Base-by-base conservation (phyloP, 2,329 filamentous ascomycete species). In the Xylariaceae sp. region DNA sequence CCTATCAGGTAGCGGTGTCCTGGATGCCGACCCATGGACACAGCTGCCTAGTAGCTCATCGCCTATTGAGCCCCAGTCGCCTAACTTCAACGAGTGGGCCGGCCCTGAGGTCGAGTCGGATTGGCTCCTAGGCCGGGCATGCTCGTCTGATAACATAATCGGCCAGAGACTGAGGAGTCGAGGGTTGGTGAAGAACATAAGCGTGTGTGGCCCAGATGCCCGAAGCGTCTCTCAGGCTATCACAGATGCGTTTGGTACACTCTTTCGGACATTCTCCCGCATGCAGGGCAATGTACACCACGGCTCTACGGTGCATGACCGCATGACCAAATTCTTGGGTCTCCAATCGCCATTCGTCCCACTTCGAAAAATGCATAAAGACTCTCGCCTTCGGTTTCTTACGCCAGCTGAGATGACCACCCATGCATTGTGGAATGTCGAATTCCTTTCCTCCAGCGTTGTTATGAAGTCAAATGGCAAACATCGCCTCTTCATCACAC, bases 91-190 rank as follows among this genome's bases (percentile, higher is more conserved):
- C 18, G 76, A 78, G 43, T 81, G 76, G 76, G 66, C 67, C 6
- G 68, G 67, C 5, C 66, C 73, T 2, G 72, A 72, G 10, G 65
- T 67, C 42, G 73, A 76, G 22, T 75, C 74, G 14, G 81, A 83
- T 17, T 86, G 85, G 80, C 71, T 90, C 18, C 73, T 84, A 39
- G 82, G 87, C 1, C 84, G 82, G 58, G 87, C 86, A 1, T 90
- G 83, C 61, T 77, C 79, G 3, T 74, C 79, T 3, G 79, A 79
- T 32, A 81, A 82, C 42, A 67, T 80, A 12, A 77, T 87, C 33
- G 86, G 87, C 60, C 77, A 82, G 65, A 77, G 88, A n/a, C 75
- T 92, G n/a, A 78, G 77, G 52, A 91, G 87, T 62, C 80, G 87
- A 47, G 88, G 88, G 1, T 73, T 91, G 10, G 77, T 91, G 38